A percentile compares a stretch with the other conserved stretches of the same genome.
These are phyloP conservation scores for Xylaria sp. DNA, from an alignment of 2,329 filamentous ascomycete genomes.

Conservation along the genomic window DNA sequence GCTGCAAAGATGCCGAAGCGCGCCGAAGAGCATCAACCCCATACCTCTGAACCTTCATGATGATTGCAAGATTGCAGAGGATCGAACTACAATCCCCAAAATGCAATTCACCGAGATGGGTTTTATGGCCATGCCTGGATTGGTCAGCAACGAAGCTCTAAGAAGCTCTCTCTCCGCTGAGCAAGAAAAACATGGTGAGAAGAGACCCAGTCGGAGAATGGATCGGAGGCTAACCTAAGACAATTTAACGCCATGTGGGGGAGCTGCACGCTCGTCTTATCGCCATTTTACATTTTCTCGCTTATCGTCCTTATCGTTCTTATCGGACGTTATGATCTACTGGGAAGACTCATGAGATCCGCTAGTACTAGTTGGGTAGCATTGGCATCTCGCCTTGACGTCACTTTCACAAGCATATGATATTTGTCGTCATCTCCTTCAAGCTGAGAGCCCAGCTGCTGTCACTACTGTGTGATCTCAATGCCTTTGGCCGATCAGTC, in stretches of 20 bases:
- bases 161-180: conserved; percentile 5
- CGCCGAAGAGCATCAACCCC: conserved; percentile 44
- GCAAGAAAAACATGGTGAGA: conserved; percentile 20
- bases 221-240: conserved; percentile 5
- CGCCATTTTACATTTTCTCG: neutral
- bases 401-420: conserved; percentile 15
- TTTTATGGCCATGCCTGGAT: conserved; percentile 39
- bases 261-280: neutral
- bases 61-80: conserved; percentile 15
- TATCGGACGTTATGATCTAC: conserved; percentile 12
- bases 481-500: neutral
- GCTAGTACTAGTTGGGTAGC: conserved; percentile 8
- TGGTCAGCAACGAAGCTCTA: conserved; percentile 40
- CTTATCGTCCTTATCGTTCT: conserved; percentile 26
- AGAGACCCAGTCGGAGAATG: conserved; percentile 17
- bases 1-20: conserved; percentile 38
- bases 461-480: neutral
- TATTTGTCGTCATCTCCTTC: conserved; percentile 11
- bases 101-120: conserved; percentile 23
- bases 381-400: conserved; percentile 1
- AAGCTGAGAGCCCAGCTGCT: neutral
- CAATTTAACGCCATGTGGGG: conserved; percentile 6
- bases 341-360: neutral
- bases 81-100: conserved; percentile 23
- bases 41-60: conserved; percentile 44